phyloP scores from a whole-genome alignment of 2,329 filamentous ascomycete species.

The Colletotrichum eleusines region DNA sequence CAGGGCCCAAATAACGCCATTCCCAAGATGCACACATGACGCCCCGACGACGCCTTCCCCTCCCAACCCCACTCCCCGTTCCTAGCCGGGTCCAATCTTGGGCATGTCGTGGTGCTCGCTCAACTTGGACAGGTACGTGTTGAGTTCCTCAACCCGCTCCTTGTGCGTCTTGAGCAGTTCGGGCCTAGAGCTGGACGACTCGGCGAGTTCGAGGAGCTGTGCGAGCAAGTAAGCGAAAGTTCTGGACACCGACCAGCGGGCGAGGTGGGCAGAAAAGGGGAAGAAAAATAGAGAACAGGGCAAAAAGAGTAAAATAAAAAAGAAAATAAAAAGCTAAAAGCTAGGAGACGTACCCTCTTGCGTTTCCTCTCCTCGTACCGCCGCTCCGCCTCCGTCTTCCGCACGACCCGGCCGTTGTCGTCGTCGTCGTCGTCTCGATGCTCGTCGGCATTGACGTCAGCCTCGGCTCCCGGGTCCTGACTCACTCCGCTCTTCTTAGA shows the following conservation, averaged over 20 bases:
- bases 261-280: background rate
- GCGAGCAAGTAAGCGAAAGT: background rate
- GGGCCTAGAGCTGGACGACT: constrained; percentile 66
- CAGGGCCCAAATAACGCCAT: constrained; percentile 9
- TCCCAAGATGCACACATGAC: background rate
- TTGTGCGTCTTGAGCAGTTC: constrained; percentile 97
- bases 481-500: constrained; percentile 46
- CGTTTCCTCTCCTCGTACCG: constrained; percentile 83
- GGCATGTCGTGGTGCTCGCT: constrained; percentile 99
- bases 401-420: constrained; percentile 47
- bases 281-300: background rate
- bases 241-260: background rate
- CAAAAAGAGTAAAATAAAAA: no score
- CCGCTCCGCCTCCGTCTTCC: constrained; percentile 87
- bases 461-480: constrained; percentile 47
- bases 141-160: constrained; percentile 94
- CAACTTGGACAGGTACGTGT: constrained; percentile 89
- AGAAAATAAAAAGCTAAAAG: background rate
- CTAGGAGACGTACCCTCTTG: constrained; percentile 74
- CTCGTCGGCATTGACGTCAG: constrained; percentile 43
- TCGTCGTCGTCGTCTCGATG: constrained; percentile 47
- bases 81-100: constrained; percentile 70
- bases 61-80: background rate
- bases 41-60: background rate
- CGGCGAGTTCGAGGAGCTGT: constrained; percentile 84